Evolutionary conservation across 805 yeast genomes (phyloP).

Genomic region (Metschnikowia henanensis): DNA sequence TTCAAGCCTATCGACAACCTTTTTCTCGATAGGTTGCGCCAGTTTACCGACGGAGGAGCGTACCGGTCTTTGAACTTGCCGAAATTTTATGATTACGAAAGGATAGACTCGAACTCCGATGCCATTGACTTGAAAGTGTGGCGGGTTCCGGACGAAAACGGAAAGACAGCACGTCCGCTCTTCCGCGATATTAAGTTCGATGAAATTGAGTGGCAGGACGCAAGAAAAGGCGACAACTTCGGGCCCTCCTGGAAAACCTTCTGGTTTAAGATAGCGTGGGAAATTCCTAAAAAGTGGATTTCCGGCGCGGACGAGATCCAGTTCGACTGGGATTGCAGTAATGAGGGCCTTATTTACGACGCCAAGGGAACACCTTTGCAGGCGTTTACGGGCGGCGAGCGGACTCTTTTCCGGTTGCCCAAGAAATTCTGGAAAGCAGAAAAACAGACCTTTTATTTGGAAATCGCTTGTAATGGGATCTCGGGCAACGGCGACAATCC

Average conservation of each 20-base stretch:
- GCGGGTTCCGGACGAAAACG: constrained; percentile 63
- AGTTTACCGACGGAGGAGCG: constrained; percentile 79
- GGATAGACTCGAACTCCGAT: constrained; percentile 47
- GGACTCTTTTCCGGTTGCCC: constrained; percentile 66
- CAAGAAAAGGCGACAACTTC: constrained; percentile 70
- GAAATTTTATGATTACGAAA: constrained; percentile 66
- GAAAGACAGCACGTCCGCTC: constrained; percentile 56
- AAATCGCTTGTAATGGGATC: constrained; percentile 94
- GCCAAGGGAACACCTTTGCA: constrained; percentile 67
- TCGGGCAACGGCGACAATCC: constrained; percentile 77
- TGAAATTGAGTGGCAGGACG: constrained; percentile 48
- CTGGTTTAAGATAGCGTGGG: constrained; percentile 76
- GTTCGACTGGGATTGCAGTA: constrained; percentile 81
- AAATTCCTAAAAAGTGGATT: constrained; percentile 64
- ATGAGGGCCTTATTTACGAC: constrained; percentile 81
- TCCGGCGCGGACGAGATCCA: constrained; percentile 49
- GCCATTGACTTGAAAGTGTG: constrained; percentile 62
- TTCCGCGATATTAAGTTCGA: constrained; percentile 56
- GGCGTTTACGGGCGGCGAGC: constrained; percentile 86
- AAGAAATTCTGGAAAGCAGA: constrained; percentile 48
- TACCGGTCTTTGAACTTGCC: constrained; percentile 75
- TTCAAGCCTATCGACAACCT: constrained; percentile 76
- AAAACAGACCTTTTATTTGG: constrained; percentile 73
- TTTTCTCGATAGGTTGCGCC: constrained; percentile 71
- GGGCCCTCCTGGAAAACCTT: constrained; percentile 98